Evolutionary conservation across 106 monocot species (phyloP), one percentile per base, ranked within the genome.

Genomic region (Cymbidium sinense): DNA sequence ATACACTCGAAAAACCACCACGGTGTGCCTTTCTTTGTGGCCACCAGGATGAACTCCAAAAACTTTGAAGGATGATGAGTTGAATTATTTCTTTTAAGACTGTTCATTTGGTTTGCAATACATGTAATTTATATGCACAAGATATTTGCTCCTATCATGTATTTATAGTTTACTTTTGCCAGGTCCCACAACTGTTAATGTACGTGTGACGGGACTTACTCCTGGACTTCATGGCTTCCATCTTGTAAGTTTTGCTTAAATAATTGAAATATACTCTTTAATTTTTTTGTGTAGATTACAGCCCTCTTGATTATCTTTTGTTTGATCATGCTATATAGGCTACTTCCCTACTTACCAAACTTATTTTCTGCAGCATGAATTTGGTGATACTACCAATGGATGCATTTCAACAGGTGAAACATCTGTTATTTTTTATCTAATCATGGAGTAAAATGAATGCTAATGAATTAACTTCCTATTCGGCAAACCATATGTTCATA

Each of bases 211-310:
- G 54, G 93, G 93, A 19, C 91, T 93, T 31, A 82, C 84, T 19
- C 88, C 93, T 34, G 93, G 93, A n/a, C 81, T 47, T 81, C 93
- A 91, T 58, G 93, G 90, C 1, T 91, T 93, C 82, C 93, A 93
- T 83, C 83, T 91, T 76, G 91, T 91, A 28, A 80, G 84, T 77
- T 30, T 43, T 23, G 11, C 74, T 44, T 43, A 4, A 44, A 43
- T 8, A 74, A 58, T 74, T 0, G 3, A 28, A 44, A 74, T 23
- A 20, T 71, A 37, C 9, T 8, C 15, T 70, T 34, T 36, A 37
- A 39, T 4, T 19, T 31, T 1, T 71, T 35, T 34, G 4, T 13
- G 0, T 37, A 71, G 7, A 23, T 71, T 20, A 12, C 71, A 71
- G 7, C 37, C 21, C 1, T 34, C 5, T 7, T 36, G 70, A 23